Evolutionary conservation across 139 green algal genomes (phyloP).

Genomic region (Tetradesmus lagerheimii): DNA sequence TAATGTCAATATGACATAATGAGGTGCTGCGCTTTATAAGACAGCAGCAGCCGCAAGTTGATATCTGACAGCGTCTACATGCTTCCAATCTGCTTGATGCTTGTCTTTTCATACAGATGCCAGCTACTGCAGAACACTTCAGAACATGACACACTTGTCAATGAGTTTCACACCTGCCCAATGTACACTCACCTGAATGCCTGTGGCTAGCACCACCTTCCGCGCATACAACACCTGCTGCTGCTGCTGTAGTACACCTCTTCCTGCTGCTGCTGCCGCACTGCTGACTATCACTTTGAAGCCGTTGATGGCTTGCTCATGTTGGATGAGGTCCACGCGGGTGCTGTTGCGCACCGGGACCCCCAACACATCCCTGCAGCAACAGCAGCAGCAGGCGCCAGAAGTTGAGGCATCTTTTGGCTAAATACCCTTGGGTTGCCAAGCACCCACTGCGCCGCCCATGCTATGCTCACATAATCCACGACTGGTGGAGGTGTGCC

Average conservation of each 20-base stretch:
- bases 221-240: conserved; percentile 47
- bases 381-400: neutral
- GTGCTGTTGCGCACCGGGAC: conserved; percentile 54
- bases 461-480: too few species aligned
- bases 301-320: neutral
- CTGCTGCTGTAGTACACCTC: neutral
- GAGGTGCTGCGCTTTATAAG: too few species aligned
- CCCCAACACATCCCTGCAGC: conserved; percentile 45
- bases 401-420: neutral
- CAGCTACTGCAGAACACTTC: too few species aligned
- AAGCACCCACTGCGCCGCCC: too few species aligned
- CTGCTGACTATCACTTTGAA: conserved; percentile 35
- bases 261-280: neutral
- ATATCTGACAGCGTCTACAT: too few species aligned
- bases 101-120: too few species aligned
- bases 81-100: too few species aligned
- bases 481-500: too few species aligned
- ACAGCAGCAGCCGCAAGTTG: too few species aligned
- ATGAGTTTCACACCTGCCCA: neutral
- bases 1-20: too few species aligned
- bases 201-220: conserved; percentile 64
- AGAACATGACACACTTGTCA: too few species aligned
- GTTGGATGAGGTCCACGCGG: conserved; percentile 38
- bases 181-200: conserved; percentile 48
- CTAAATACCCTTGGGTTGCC: too few species aligned